Conservation (phyloP, 257 asterid species). For the Fraxinus quadrangulata region DNA sequence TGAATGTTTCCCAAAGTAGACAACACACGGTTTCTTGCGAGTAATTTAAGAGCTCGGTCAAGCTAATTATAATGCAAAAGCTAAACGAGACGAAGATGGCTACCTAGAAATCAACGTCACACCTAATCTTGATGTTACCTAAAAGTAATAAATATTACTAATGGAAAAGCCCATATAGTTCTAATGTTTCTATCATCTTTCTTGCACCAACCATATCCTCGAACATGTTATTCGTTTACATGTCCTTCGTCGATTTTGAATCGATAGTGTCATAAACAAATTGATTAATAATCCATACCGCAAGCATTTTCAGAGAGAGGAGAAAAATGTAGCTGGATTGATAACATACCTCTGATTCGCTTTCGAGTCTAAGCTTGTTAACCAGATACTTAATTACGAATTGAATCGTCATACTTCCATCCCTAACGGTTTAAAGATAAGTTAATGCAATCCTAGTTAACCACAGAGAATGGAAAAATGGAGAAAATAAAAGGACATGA, state of each 20-base stretch:
- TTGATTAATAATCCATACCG: background rate
- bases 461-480: background rate
- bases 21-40: background rate
- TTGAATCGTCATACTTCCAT: conserved; percentile 80
- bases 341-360: conserved; percentile 84
- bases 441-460: background rate
- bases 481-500: background rate
- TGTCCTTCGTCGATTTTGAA: background rate
- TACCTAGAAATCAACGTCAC: conserved; percentile 41
- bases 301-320: too few species aligned
- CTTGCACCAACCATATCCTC: conserved; percentile 42
- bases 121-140: conserved; percentile 69
- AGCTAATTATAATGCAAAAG: conserved; percentile 29
- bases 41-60: conserved; percentile 18
- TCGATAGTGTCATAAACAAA: background rate
- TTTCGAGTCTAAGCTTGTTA: conserved; percentile 74
- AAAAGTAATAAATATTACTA: conserved; percentile 7
- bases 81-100: conserved; percentile 22
- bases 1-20: conserved; percentile 10
- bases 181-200: conserved; percentile 58
- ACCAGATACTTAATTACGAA: conserved; percentile 81
- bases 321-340: background rate
- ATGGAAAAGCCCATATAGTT: conserved; percentile 29
- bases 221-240: background rate
- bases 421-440: conserved; percentile 46